Percentiles rank a stretch among this genome's conserved stretches.
Conservation (phyloP, 208 protist genomes). For the Trypanosoma lewisi region DNA sequence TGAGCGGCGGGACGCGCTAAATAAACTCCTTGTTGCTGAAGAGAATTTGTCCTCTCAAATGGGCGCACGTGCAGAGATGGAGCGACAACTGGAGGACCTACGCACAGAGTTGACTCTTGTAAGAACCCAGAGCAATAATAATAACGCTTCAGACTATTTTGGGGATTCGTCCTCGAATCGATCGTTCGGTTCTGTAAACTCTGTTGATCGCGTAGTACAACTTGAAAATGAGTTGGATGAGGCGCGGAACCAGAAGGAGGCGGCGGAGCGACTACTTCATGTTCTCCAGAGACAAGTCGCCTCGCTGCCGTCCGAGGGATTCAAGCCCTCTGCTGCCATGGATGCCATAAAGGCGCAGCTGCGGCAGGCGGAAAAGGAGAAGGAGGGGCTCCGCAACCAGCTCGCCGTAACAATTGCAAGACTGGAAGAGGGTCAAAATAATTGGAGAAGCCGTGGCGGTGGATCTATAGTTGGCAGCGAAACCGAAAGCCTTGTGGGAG, state of each 20-base stretch:
- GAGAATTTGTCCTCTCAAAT: conserved; percentile 52
- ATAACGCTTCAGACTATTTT: conserved; percentile 13
- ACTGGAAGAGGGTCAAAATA: conserved; percentile 22
- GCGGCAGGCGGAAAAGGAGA: conserved; percentile 58
- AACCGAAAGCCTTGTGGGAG: conserved; percentile 22
- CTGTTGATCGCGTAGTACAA: conserved; percentile 51
- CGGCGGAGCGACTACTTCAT: conserved; percentile 49
- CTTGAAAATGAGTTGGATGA: conserved; percentile 75
- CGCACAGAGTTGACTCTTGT: conserved; percentile 42
- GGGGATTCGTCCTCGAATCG: conserved; percentile 32
- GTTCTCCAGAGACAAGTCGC: conserved; percentile 62
- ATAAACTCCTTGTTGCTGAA: conserved; percentile 50
- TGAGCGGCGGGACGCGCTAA: conserved; percentile 48
- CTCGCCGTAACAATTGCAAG: conserved; percentile 35
- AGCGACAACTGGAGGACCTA: conserved; percentile 59
- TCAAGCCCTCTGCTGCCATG: conserved; percentile 27
- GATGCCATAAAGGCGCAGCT: conserved; percentile 52
- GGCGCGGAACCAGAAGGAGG: conserved; percentile 50
- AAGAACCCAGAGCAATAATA: conserved; percentile 23
- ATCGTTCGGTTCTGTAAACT: conserved; percentile 64
- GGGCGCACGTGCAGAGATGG: conserved; percentile 39
- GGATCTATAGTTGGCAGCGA: conserved; percentile 5
- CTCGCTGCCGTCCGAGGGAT: conserved; percentile 26
- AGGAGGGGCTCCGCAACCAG: conserved; percentile 49
- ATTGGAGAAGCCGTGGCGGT: background rate